phyloP scores from a whole-genome alignment of 2,329 filamentous ascomycete species.

The Fusarium dimerum region DNA sequence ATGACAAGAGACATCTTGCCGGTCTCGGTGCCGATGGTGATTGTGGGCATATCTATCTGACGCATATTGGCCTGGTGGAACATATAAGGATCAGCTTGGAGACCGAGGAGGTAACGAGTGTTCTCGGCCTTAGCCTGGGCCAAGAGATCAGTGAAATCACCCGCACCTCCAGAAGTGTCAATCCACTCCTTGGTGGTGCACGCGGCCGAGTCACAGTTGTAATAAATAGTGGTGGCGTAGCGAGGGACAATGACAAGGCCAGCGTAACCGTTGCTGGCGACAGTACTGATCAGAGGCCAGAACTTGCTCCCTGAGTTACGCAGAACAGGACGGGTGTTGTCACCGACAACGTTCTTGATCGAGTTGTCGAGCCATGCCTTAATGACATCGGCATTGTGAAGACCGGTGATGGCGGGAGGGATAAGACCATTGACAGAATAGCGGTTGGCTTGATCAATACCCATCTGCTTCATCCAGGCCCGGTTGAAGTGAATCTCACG shows the following conservation, averaged over 20 bases:
- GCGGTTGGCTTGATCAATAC: conserved; percentile 12
- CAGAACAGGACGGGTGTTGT: conserved; percentile 13
- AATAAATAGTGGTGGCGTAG: conserved; percentile 20
- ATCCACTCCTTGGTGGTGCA: conserved; percentile 19
- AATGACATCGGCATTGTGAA: conserved; percentile 20
- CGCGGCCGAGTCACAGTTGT: conserved; percentile 16
- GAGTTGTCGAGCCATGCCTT: conserved; percentile 16
- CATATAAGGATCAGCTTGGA: conserved; percentile 19
- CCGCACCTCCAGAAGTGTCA: conserved; percentile 13
- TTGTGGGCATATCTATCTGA: conserved; percentile 4
- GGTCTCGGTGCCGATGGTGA: conserved; percentile 14
- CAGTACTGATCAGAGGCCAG: conserved; percentile 18
- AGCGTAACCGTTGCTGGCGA: conserved; percentile 15
- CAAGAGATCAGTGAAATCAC: conserved; percentile 10
- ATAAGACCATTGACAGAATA: conserved; percentile 15
- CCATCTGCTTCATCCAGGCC: conserved; percentile 14
- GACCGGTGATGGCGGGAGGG: conserved; percentile 17
- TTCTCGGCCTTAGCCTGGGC: conserved; percentile 13
- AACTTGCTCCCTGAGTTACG: conserved; percentile 7
- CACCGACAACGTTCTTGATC: conserved; percentile 13
- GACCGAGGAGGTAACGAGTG: conserved; percentile 11
- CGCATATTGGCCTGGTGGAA: conserved; percentile 23
- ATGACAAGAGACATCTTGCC: conserved; percentile 17
- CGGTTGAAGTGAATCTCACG: conserved; percentile 19
- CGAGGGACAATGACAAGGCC: conserved; percentile 15